Evolutionary conservation across 1,284 basidiomycete genomes (phyloP), one percentile per base, ranked within the genome.

Genomic region (Schizophyllum amplum): DNA sequence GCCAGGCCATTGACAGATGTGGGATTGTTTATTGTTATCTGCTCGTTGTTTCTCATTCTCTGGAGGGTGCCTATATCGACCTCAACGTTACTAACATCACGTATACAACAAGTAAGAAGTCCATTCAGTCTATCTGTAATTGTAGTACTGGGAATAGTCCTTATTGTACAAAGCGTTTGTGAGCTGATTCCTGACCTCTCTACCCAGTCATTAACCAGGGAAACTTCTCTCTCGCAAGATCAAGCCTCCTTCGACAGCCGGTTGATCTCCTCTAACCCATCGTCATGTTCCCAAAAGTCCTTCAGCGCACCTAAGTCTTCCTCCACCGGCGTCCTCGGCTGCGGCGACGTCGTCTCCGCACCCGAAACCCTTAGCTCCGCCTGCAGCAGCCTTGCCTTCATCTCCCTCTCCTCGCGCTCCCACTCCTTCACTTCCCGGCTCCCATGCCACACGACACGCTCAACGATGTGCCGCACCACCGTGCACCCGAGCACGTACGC

Each of bases 401-500:
- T 78, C 66, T 79, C 76, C 58, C 77, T 73, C 65, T 87, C 84
- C 59, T 78, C 73, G 54, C 69, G 68, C 57, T 85, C 82, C 24
- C 78, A 70, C 55, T 81, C 77, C 61, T 74, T 74, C 61, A 82
- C 80, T 67, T 91, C 90, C 52, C 72, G 69, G 61, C 84, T 87
- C 9, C 83, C 85, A 55, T 78, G 76, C 92, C 92, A 94, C 59
- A 89, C 70, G 22, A 86, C 68, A 60, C 82, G 77, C 71, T 91
- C 87, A n/a, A 91, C 74, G 23, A 91, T 61, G 62, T 85, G 86
- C 20, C 84, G 73, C 55, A 93, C 80, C n/a, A 81, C 60, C 20
- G 73, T 75, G 4, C 85, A 79, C 51, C 90, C 67, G 26, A 92
- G 62, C 60, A 93, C 74, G 71, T 86, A 94, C n/a, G 79, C 86